phyloP scores from a whole-genome alignment of 305 asterid genomes.

The Ruellia speciosa region DNA sequence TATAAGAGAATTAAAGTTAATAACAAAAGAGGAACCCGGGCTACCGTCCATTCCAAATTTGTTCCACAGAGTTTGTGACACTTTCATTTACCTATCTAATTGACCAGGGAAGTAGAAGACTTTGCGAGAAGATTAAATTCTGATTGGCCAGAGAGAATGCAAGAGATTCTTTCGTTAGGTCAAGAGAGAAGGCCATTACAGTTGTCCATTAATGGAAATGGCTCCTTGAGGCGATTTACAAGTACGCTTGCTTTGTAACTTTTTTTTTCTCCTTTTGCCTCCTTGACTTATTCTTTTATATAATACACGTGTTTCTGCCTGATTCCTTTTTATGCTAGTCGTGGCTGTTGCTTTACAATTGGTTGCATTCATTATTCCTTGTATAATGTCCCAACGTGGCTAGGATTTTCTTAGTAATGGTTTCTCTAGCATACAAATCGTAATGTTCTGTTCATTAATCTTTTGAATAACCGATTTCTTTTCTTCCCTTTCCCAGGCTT shows the following conservation, averaged over 20 bases:
- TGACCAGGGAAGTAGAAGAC: constrained; percentile 91
- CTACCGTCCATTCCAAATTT: not conserved
- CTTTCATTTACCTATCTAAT: constrained; percentile 17
- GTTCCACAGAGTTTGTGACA: not conserved
- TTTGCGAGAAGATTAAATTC: constrained; percentile 87
- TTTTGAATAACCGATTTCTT: constrained; percentile 3
- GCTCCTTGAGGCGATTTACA: constrained; percentile 53
- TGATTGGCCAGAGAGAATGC: constrained; percentile 89
- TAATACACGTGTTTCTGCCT: constrained; percentile 5
- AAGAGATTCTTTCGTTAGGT: constrained; percentile 72
- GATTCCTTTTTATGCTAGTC: not conserved
- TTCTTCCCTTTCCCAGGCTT: constrained; percentile 32
- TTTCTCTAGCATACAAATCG: not conserved
- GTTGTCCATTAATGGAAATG: constrained; percentile 51
- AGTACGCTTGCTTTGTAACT: constrained; percentile 30
- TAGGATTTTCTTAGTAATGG: not conserved
- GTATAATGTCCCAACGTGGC: not conserved
- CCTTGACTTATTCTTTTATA: constrained; percentile 9
- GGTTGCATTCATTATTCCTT: not conserved
- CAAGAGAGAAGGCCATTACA: constrained; percentile 61
- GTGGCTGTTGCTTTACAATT: constrained; percentile 2
- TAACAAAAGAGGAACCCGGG: not conserved
- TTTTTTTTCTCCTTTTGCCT: constrained; percentile 8
- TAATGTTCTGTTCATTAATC: not conserved
- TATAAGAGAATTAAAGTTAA: too few species aligned